Evolutionary conservation across 2,329 filamentous ascomycete species (phyloP).

Genomic region (Beauveria australis): DNA sequence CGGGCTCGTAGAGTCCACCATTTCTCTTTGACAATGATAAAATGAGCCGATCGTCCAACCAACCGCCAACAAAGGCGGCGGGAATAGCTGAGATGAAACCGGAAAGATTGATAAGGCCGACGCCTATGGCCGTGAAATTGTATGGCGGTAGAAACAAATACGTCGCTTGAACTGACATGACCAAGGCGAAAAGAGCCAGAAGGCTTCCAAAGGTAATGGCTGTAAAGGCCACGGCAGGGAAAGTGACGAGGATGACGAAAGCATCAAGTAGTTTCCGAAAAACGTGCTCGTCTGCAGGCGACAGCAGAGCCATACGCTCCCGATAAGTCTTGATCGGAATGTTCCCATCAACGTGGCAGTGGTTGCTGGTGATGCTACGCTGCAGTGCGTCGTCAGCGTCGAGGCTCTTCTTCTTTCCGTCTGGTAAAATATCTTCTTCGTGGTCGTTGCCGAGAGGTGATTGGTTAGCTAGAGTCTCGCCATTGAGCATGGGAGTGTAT

Average conservation of each 20-base stretch:
- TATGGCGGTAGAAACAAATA: constrained; percentile 26
- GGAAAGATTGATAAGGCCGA: constrained; percentile 31
- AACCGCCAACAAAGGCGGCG: constrained; percentile 24
- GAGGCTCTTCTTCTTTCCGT: background rate
- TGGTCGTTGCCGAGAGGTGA: background rate
- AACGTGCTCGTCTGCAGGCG: constrained; percentile 16
- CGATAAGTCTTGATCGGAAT: constrained; percentile 34
- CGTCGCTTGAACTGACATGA: constrained; percentile 16
- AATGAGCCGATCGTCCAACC: constrained; percentile 28
- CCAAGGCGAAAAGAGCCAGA: constrained; percentile 28
- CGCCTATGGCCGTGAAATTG: constrained; percentile 27
- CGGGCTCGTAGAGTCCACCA: constrained; percentile 33
- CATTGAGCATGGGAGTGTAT: constrained; percentile 11
- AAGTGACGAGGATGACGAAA: constrained; percentile 25
- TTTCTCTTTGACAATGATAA: constrained; percentile 27
- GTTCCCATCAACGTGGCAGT: constrained; percentile 16
- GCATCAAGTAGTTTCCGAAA: constrained; percentile 28
- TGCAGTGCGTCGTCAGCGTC: background rate
- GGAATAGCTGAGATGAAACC: constrained; percentile 31
- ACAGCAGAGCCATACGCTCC: constrained; percentile 30
- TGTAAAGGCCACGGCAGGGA: constrained; percentile 30
- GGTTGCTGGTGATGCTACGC: constrained; percentile 7
- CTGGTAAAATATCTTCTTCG: background rate
- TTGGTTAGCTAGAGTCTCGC: background rate
- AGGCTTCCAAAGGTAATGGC: constrained; percentile 29